Evolutionary conservation across 768 basidiomycete genomes (phyloP).

Genomic region (Stropharia rugosoannulata): DNA sequence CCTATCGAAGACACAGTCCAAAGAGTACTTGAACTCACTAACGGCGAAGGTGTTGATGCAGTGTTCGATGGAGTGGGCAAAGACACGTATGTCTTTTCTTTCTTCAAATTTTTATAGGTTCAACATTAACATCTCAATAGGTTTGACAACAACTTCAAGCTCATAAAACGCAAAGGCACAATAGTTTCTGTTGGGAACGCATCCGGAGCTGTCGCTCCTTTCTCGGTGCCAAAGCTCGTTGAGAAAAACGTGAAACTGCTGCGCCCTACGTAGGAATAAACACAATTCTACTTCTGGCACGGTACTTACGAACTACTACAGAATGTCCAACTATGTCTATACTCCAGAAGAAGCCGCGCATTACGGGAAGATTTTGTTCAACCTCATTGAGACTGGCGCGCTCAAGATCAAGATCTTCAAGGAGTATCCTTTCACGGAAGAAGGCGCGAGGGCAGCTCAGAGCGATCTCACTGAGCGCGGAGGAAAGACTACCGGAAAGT

Average conservation of each 20-base stretch:
- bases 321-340: constrained; percentile 68
- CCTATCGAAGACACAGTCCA: constrained; percentile 71
- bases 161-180: constrained; percentile 85
- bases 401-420: constrained; percentile 70
- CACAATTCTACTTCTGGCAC: not conserved
- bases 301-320: constrained; percentile 24
- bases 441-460: constrained; percentile 78
- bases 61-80: constrained; percentile 97
- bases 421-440: constrained; percentile 82
- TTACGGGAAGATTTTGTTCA: constrained; percentile 68
- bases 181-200: constrained; percentile 92
- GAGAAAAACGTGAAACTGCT: constrained; percentile 81
- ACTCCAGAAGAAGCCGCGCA: constrained; percentile 70
- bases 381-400: constrained; percentile 52
- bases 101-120: not conserved
- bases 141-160: constrained; percentile 77
- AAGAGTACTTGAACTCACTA: constrained; percentile 72
- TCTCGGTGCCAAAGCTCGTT: constrained; percentile 68
- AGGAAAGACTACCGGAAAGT: constrained; percentile 83
- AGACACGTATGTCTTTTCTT: constrained; percentile 66
- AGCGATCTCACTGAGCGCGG: constrained; percentile 58
- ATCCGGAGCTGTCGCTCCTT: constrained; percentile 78
- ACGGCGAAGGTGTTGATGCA: constrained; percentile 80
- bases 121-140: constrained; percentile 30
- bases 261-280: constrained; percentile 64